phyloP scores from a whole-genome alignment of 2,329 filamentous ascomycete species.

The Cladophialophora exuberans region DNA sequence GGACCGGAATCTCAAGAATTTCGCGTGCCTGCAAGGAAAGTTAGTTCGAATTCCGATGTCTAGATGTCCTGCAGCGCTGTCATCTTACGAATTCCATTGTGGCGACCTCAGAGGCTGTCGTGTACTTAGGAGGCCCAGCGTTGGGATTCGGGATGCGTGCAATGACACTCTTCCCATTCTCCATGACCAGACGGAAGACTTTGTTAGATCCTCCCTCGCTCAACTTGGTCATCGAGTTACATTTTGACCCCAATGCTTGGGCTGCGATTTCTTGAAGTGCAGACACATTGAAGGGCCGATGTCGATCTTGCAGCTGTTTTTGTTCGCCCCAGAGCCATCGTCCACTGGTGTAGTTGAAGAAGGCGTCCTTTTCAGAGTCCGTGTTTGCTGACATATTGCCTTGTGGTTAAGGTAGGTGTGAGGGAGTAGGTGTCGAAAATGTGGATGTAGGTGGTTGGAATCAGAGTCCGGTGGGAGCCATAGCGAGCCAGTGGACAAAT shows the following conservation, averaged over 20 bases:
- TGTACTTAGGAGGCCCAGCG: constrained; percentile 36
- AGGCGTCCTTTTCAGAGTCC: not conserved
- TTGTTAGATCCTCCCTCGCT: constrained; percentile 40
- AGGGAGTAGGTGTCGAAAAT: too few relatives aligned
- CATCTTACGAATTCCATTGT: constrained; percentile 35
- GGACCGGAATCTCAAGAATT: constrained; percentile 34
- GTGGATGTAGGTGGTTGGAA: too few relatives aligned
- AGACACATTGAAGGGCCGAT: not conserved
- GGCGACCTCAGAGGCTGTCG: constrained; percentile 40
- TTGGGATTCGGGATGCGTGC: constrained; percentile 40
- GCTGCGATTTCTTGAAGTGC: not conserved
- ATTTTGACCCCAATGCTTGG: not conserved
- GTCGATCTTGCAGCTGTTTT: not conserved
- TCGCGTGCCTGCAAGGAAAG: constrained; percentile 19
- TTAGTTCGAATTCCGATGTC: too few relatives aligned
- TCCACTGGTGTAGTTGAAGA: not conserved
- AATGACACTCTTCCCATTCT: constrained; percentile 37
- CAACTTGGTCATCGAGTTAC: not conserved
- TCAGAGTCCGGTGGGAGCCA: too few relatives aligned
- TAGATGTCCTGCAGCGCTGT: constrained; percentile 10
- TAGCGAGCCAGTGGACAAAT: too few relatives aligned
- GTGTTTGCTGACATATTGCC: too few relatives aligned
- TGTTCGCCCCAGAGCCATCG: not conserved
- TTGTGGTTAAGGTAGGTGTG: too few relatives aligned
- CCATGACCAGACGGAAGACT: constrained; percentile 37